A percentile compares a stretch with the other conserved stretches of the same genome.
These are phyloP conservation scores for Sphagnurus paluster DNA, from an alignment of 1,284 basidiomycete genomes.

Conservation along the genomic window DNA sequence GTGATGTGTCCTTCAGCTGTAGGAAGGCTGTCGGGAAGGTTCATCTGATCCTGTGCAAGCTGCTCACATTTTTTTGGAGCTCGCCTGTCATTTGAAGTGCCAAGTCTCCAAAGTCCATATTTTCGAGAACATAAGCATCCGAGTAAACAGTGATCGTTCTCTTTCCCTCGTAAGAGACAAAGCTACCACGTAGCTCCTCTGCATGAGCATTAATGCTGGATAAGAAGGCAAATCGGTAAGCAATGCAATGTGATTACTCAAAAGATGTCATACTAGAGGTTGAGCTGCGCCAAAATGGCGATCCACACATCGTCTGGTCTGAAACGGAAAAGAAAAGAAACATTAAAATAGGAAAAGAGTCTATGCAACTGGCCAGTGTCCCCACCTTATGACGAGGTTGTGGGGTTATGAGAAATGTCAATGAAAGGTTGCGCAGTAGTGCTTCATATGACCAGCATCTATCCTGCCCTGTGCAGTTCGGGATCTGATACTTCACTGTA, in stretches of 20 bases:
- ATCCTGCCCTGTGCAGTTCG: no score
- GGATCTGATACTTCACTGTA: no score
- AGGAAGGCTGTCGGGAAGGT: no score
- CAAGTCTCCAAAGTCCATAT: conserved; percentile 29
- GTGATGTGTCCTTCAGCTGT: conserved; percentile 9
- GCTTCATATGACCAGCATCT: no score
- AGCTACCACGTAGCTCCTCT: conserved; percentile 34
- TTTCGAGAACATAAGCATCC: conserved; percentile 17
- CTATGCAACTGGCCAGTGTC: background rate
- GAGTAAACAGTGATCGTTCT: conserved; percentile 27
- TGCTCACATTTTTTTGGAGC: conserved; percentile 27
- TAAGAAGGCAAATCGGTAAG: background rate
- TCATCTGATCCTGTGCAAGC: no score
- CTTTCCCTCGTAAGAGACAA: conserved; percentile 35
- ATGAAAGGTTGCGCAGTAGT: no score
- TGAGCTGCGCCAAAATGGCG: conserved; percentile 23
- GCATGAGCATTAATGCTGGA: conserved; percentile 31
- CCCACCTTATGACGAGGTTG: conserved; percentile 19
- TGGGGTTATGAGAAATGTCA: no score
- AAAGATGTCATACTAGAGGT: conserved; percentile 16
- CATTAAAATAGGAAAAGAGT: no score
- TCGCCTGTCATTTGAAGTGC: conserved; percentile 29
- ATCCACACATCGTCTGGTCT: conserved; percentile 29
- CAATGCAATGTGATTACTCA: background rate
- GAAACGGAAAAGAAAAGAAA: background rate